Conservation (phyloP, 345 rosid species). For the Populus alba region DNA sequence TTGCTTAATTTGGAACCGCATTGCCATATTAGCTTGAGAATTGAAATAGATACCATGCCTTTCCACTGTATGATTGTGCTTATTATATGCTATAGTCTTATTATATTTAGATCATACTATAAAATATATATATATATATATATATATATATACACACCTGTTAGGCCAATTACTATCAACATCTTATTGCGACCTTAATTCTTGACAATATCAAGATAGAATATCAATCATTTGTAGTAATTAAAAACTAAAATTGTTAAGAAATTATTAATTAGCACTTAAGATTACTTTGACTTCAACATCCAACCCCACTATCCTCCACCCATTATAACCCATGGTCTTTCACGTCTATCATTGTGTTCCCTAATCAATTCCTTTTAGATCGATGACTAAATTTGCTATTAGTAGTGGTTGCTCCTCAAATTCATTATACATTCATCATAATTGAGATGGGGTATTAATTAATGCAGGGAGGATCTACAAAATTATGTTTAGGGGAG, state of each 20-base stretch:
- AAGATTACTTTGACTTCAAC: conserved; percentile 7
- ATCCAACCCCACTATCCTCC: background rate
- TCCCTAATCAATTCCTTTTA: background rate
- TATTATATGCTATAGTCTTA: background rate
- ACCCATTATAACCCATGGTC: background rate
- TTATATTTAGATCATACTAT: background rate
- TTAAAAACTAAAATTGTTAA: background rate
- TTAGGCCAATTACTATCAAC: background rate
- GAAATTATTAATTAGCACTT: conserved; percentile 11
- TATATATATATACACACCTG: too few species aligned
- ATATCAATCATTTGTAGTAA: conserved; percentile 13
- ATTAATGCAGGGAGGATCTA: too few species aligned
- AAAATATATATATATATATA: background rate
- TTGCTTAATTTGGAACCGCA: too few species aligned
- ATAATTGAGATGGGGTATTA: background rate
- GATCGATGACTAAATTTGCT: too few species aligned
- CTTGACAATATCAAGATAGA: background rate
- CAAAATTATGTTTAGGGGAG: background rate
- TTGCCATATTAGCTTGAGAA: too few species aligned
- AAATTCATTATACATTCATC: background rate
- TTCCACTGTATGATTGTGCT: background rate
- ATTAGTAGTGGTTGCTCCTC: background rate
- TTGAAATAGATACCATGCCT: background rate
- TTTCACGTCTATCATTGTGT: background rate
- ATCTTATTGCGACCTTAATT: background rate